Base-by-base conservation (phyloP, 148 eudicot genomes). In the Fagopyrum homotropicum region DNA sequence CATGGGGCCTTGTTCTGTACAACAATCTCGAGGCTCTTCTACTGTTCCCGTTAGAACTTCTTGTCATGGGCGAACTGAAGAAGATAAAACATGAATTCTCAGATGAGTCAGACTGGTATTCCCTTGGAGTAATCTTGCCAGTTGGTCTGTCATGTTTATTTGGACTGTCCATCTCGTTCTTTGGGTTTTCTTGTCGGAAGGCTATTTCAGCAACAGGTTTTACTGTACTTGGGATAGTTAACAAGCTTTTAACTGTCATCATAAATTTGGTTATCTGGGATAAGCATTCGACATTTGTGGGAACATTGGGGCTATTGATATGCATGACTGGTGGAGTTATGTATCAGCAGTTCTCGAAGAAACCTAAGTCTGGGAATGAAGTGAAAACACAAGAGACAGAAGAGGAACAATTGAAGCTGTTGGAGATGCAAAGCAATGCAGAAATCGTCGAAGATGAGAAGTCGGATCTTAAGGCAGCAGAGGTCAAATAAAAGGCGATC, bases 1-100 rank as follows among this genome's bases (percentile, higher is more conserved):
- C 99, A 57, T 95, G 99, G 99, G 99, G 99, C 47, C 89, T 95
- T 12, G 99, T 95, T 80, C 80, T 95, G 80, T 95, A 95, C 87
- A 90, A 95, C 80, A 95, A 95, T 85, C 96, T 92, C 2, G 98
- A 95, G 83, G 98, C 97, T 74, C 86, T 95, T 71, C 80, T 95
- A 49, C 82, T 94, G 26, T 90, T 95, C 82, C 98, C 98, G 17
- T 22, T 95, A 22, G 98, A 90, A 85, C 86, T 95, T 61, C 85
- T 95, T 75, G 74, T 95, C 72, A 95, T 95, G 97, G 98, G 98
- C 11, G 98, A 95, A 76, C 66, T 95, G 80, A 92, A 95, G 89
- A 95, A 95, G 86, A 95, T 92, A 77, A 81, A 86, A 79, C 98
- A 90, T 43, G 97, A 89, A 29, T 88, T 94, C 14, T 16, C 88